Evolutionary conservation across 805 yeast genomes (phyloP).

Genomic region (Candida lessepsii): DNA sequence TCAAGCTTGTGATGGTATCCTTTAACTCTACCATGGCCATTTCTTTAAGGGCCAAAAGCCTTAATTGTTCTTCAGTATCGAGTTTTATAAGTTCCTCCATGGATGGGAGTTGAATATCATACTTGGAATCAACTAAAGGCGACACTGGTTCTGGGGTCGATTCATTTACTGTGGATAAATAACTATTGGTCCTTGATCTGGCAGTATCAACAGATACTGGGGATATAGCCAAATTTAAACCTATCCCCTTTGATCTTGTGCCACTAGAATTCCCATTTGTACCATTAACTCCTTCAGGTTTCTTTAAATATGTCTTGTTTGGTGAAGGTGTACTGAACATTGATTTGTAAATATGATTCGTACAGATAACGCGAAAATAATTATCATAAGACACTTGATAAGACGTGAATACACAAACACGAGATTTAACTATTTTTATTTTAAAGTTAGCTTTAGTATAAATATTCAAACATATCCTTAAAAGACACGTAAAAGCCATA

Average conservation of each 20-base stretch:
- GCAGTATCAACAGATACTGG: slow-evolving; percentile 18
- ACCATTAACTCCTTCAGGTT: slow-evolving; percentile 1
- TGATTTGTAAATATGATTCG: too few species aligned
- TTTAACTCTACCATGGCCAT: slow-evolving; percentile 65
- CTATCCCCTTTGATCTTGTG: slow-evolving; percentile 31
- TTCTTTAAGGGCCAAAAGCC: slow-evolving; percentile 66
- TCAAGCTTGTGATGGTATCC: slow-evolving; percentile 49
- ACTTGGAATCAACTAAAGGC: slow-evolving; percentile 18
- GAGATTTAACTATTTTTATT: too few species aligned
- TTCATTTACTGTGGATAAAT: slow-evolving; percentile 7
- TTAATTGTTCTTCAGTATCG: slow-evolving; percentile 54
- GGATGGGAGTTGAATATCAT: slow-evolving; percentile 33
- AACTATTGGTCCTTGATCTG: slow-evolving; percentile 6
- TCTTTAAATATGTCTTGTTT: slow-evolving; percentile 4
- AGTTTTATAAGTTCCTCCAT: slow-evolving; percentile 24
- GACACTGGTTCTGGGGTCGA: slow-evolving; percentile 11
- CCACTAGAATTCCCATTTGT: slow-evolving; percentile 3
- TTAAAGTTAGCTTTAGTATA: too few species aligned
- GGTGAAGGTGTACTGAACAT: slow-evolving; percentile 12
- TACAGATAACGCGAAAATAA: slow-evolving; percentile 7
- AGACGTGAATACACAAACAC: not conserved
- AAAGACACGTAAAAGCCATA: not conserved
- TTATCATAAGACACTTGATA: slow-evolving; percentile 2
- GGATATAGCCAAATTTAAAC: slow-evolving; percentile 31
- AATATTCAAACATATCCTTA: not conserved